These are phyloP conservation scores for Barnettozyma siamensis DNA, from an alignment of 805 yeast genomes.

Conservation along the genomic window DNA sequence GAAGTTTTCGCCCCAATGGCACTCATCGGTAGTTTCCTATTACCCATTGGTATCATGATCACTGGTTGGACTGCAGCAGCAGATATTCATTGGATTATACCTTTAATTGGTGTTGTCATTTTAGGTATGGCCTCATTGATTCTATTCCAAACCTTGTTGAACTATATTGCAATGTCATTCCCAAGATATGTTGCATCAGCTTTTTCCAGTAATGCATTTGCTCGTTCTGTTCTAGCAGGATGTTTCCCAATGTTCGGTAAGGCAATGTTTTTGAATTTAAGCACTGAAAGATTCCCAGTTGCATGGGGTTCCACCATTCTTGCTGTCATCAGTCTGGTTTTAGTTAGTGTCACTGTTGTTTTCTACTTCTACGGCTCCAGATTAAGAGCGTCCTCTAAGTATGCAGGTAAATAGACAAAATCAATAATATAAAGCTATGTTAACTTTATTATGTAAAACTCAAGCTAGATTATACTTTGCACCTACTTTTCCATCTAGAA, in stretches of 20 bases:
- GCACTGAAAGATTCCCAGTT: conserved; percentile 43
- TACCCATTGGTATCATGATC: conserved; percentile 41
- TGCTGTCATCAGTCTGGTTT: conserved; percentile 41
- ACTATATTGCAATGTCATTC: conserved; percentile 56
- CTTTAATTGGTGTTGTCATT: conserved; percentile 38
- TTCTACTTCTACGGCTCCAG: conserved; percentile 44
- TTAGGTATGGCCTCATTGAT: conserved; percentile 38
- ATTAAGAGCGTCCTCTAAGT: conserved; percentile 32
- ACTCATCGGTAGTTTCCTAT: conserved; percentile 33
- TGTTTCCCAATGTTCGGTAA: conserved; percentile 64
- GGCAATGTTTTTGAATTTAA: conserved; percentile 55
- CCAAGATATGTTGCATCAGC: conserved; percentile 56
- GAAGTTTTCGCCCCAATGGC: conserved; percentile 39
- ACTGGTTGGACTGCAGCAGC: conserved; percentile 45
- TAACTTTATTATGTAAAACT: no score
- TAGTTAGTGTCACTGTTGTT: conserved; percentile 52
- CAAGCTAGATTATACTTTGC: no score
- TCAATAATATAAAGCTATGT: neutral
- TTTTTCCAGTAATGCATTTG: conserved; percentile 60
- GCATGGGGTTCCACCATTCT: conserved; percentile 50
- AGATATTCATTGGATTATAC: conserved; percentile 43
- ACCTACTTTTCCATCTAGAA: no score
- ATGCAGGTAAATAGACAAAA: conserved; percentile 20
- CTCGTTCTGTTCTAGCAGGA: conserved; percentile 61
- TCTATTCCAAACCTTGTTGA: conserved; percentile 53